phyloP scores from a whole-genome alignment of 371 early-diverging fungal genomes.

The Apophysomyces elegans region DNA sequence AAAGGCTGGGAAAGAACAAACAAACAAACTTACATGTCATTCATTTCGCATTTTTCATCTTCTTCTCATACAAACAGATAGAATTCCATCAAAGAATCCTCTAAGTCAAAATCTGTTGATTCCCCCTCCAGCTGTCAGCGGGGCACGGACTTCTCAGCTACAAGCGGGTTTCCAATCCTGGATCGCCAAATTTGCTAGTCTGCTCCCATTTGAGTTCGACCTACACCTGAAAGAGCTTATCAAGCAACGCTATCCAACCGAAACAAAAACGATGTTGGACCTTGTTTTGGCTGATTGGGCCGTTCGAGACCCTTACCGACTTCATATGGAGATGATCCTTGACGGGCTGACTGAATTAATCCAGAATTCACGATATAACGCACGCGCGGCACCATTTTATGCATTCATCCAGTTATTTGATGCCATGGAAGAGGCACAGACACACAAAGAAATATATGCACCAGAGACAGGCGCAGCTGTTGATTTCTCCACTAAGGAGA shows the following conservation, averaged over 20 bases:
- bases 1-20: too few relatives aligned
- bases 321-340: conserved; percentile 25
- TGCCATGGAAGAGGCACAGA: conserved; percentile 22
- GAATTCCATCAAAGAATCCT: not conserved
- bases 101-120: not conserved
- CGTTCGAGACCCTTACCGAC: conserved; percentile 28
- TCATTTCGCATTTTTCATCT: not conserved
- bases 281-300: conserved; percentile 41
- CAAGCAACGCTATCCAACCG: conserved; percentile 32
- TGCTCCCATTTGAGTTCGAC: conserved; percentile 27
- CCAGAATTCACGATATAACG: conserved; percentile 28
- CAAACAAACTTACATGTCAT: too few relatives aligned
- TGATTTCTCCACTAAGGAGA: conserved; percentile 23
- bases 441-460: conserved; percentile 16
- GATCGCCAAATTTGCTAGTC: conserved; percentile 6
- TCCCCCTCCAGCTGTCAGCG: conserved; percentile 20
- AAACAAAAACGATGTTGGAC: conserved; percentile 38
- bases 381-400: conserved; percentile 37
- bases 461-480: conserved; percentile 38
- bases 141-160: conserved; percentile 14
- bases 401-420: conserved; percentile 39
- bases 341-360: conserved; percentile 22
- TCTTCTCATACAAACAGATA: not conserved
- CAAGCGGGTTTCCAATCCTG: conserved; percentile 21
- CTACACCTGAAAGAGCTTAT: conserved; percentile 25